Evolutionary conservation across 2,329 filamentous ascomycete species (phyloP), one percentile per base, ranked within the genome.

Genomic region (Tetracladium maxilliforme): DNA sequence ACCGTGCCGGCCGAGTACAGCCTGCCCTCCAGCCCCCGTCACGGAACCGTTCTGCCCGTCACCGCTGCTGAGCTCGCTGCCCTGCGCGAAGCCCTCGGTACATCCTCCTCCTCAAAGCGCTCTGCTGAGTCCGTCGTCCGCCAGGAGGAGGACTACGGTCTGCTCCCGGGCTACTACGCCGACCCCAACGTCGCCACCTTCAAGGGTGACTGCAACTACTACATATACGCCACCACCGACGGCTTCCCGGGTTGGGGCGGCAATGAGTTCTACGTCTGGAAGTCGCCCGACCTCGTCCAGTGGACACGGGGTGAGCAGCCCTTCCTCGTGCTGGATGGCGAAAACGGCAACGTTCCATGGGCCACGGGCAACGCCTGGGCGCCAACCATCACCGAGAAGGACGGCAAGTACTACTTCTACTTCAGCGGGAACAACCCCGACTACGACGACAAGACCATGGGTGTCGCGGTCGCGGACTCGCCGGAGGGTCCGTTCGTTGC

Each of bases 321-420:
- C 0, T 50, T 63, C 33, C 47, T 62, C 12, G 51, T 46, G 0
- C 49, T 63, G 3, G 49, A 61, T 21, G 56, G 56, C n/a, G 43
- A 47, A 0, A 42, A 39, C 14, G 56, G 57, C 8, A 60, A 73
- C 29, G 58, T 77, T 2, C 68, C 69, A 3, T 77, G 72, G 72
- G 69, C 68, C 1, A 61, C 54, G 2, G 72, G 73, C 31, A 73
- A 75, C 36, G 61, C 73, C 4, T 77, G 72, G 71, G 71, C 71
- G 0, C 72, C 72, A 0, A 69, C 71, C 25, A 71, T 72, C 3
- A 65, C 66, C 2, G 47, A 52, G 24, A 66, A 64, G 24, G 52
- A 65, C 30, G 67, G 65, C 0, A 70, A 69, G 45, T 77, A 66
- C 46, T 75, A 71, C 37, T 64, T 77, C 15, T 74, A 70, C 45